These are phyloP conservation scores for Monilinia vaccinii-corymbosi DNA, from an alignment of 2,329 filamentous ascomycete species.

Conservation along the genomic window DNA sequence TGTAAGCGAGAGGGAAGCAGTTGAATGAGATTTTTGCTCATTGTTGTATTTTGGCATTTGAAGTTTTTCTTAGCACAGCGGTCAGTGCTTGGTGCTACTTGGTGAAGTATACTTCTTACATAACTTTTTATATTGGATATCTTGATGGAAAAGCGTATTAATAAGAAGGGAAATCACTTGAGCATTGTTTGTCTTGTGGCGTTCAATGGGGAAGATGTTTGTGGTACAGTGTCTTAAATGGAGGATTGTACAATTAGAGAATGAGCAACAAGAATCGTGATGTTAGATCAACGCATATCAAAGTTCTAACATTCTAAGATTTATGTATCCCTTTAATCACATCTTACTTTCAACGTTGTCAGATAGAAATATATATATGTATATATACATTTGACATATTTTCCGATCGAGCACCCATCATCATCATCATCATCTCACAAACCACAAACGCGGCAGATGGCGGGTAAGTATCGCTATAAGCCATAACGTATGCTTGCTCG, in stretches of 20 bases:
- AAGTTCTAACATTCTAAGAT: not conserved
- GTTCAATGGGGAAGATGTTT: not conserved
- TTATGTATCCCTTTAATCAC: not conserved
- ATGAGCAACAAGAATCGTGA: not conserved
- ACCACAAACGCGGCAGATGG: not conserved
- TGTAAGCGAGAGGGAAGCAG: slow-evolving; percentile 19
- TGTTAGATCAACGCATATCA: not conserved
- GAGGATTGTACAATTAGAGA: not conserved
- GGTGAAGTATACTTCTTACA: not conserved
- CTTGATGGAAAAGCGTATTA: not conserved
- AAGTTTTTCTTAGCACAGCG: not conserved
- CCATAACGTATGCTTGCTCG: not conserved
- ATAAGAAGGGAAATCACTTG: not conserved
- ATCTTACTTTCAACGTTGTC: not conserved
- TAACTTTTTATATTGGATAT: not conserved
- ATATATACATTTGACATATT: not conserved
- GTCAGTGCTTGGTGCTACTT: not conserved
- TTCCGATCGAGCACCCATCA: not conserved
- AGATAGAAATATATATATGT: not conserved
- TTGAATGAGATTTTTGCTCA: slow-evolving; percentile 12
- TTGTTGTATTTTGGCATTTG: not conserved
- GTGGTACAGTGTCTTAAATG: not conserved
- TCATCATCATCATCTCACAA: not conserved
- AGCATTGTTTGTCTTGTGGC: not conserved
- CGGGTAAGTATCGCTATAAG: not conserved